phyloP scores from a whole-genome alignment of 202 grass and related monocot genomes.

The Saccharum hybrid region DNA sequence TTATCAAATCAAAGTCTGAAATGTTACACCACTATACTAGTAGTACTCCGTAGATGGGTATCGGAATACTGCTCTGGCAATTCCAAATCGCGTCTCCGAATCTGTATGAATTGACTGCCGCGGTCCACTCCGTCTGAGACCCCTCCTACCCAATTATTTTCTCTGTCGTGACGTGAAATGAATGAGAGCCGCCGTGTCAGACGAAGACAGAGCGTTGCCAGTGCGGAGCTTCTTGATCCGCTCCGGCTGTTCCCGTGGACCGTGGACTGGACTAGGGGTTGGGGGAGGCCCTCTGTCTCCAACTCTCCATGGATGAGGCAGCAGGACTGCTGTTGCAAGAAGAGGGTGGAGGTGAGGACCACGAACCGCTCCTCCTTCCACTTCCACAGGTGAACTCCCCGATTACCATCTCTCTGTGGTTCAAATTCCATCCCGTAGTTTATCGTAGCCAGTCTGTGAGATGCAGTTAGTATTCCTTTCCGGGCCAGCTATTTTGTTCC shows the following conservation, averaged over 20 bases:
- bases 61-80: no score
- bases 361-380: conserved; percentile 31
- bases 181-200: not conserved
- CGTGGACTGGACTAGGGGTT: not conserved
- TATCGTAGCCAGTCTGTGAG: not conserved
- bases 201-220: not conserved
- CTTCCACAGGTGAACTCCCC: conserved; percentile 17
- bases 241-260: conserved; percentile 4
- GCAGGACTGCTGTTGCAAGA: conserved; percentile 36
- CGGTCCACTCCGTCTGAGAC: not conserved
- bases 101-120: not conserved
- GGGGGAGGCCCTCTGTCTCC: not conserved
- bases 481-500: not conserved
- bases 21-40: no score
- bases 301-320: conserved; percentile 33
- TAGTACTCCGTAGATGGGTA: no score
- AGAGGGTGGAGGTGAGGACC: conserved; percentile 26
- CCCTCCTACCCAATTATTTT: not conserved
- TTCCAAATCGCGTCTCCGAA: not conserved
- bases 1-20: no score
- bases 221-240: not conserved
- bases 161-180: not conserved
- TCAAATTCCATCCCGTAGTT: not conserved
- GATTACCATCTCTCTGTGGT: not conserved
- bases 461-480: not conserved